A percentile compares a stretch with the other conserved stretches of the same genome.
These are phyloP conservation scores for Rutstroemia sp. DNA, from an alignment of 2,329 filamentous ascomycete species.

Conservation along the genomic window DNA sequence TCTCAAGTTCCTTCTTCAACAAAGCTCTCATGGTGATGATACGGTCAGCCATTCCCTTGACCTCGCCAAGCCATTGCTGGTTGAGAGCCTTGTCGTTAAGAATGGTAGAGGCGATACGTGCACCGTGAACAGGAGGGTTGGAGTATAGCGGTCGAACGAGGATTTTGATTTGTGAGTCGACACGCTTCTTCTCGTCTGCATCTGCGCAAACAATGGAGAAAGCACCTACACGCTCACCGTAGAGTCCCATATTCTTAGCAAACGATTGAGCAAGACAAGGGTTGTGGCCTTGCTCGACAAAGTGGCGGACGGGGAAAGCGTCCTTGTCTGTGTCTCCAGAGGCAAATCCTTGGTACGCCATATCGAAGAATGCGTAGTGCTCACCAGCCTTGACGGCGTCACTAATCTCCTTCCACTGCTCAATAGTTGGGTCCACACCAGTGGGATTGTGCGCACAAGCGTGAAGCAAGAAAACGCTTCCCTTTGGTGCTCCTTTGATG, in stretches of 20 bases:
- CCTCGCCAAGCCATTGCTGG: constrained; percentile 90
- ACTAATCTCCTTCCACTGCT: constrained; percentile 91
- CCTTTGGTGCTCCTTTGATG: constrained; percentile 79
- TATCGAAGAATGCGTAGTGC: constrained; percentile 97
- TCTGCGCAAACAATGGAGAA: constrained; percentile 88
- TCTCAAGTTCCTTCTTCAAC: constrained; percentile 90
- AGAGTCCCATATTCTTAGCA: constrained; percentile 99
- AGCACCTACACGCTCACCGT: constrained; percentile 94
- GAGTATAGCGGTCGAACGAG: constrained; percentile 95
- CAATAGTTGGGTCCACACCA: constrained; percentile 83
- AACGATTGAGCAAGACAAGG: constrained; percentile 88
- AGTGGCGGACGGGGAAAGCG: constrained; percentile 88
- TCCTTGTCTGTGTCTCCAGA: constrained; percentile 87
- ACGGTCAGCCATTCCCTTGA: constrained; percentile 98
- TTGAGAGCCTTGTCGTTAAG: constrained; percentile 79
- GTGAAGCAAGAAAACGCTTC: constrained; percentile 88
- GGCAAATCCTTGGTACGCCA: constrained; percentile 98
- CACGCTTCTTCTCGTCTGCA: constrained; percentile 84
- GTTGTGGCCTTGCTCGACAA: constrained; percentile 85
- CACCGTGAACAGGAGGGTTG: constrained; percentile 94
- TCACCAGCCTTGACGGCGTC: constrained; percentile 75
- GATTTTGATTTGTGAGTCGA: constrained; percentile 98
- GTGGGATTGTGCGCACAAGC: constrained; percentile 98
- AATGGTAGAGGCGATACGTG: constrained; percentile 87
- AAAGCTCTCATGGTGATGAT: constrained; percentile 98